phyloP scores from a whole-genome alignment of 345 rosid species.

The Mallotus nudiflorus region DNA sequence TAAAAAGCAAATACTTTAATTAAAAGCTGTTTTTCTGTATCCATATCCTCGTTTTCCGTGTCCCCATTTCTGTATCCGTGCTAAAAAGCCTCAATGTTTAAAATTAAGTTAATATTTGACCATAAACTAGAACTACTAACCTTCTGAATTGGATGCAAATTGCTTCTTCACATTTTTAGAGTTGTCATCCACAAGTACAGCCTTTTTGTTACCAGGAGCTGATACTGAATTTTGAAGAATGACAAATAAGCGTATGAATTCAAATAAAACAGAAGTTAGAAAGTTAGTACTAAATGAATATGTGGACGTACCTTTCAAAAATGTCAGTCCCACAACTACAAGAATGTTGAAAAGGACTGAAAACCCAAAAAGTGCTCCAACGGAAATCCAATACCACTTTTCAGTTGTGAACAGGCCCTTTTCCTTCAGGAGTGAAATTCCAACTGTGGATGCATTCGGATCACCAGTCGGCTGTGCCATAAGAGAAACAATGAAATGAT shows the following conservation, averaged over 20 bases:
- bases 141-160: conserved; percentile 3
- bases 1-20: too few species aligned
- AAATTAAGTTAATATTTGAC: too few species aligned
- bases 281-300: neutral
- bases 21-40: too few species aligned
- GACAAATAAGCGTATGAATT: neutral
- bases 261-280: neutral
- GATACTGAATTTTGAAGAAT: neutral
- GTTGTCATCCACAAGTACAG: neutral
- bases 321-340: conserved; percentile 17
- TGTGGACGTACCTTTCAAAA: conserved; percentile 16
- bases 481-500: neutral
- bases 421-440: conserved; percentile 15
- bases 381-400: conserved; percentile 20
- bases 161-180: neutral
- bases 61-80: too few species aligned
- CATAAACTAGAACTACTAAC: neutral
- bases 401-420: conserved; percentile 21
- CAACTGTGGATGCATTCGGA: conserved; percentile 15
- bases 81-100: too few species aligned
- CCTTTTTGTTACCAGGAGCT: conserved; percentile 13
- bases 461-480: conserved; percentile 18
- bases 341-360: conserved; percentile 20
- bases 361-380: conserved; percentile 11
- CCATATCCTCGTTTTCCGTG: too few species aligned